phyloP scores from a whole-genome alignment of 495 filamentous ascomycete genomes.

The Rhizodiscina lignyota region DNA sequence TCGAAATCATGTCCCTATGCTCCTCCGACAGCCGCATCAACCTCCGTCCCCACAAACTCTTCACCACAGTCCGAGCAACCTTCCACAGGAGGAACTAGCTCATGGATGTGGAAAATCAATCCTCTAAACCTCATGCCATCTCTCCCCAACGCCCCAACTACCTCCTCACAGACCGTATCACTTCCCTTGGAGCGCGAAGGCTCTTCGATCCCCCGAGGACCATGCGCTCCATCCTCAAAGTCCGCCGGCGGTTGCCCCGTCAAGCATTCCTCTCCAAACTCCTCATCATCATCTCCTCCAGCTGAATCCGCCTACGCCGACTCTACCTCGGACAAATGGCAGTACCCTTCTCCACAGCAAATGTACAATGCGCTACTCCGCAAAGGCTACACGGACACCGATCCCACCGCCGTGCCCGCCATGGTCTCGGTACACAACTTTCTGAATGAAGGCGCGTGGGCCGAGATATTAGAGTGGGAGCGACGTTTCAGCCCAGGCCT shows the following conservation, averaged over 20 bases:
- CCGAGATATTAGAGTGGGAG: constrained; percentile 87
- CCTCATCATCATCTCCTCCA: too few relatives aligned
- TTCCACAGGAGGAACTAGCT: constrained; percentile 18
- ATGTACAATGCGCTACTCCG: constrained; percentile 98
- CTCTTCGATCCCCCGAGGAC: constrained; percentile 79
- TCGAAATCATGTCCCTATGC: constrained; percentile 30
- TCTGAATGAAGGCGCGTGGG: constrained; percentile 92
- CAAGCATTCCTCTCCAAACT: too few relatives aligned
- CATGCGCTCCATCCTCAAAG: too few relatives aligned
- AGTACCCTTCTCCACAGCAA: constrained; percentile 94
- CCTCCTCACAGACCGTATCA: constrained; percentile 49
- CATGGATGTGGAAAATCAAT: constrained; percentile 59
- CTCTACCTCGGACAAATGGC: constrained; percentile 57
- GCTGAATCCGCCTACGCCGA: too few relatives aligned
- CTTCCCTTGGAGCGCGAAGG: constrained; percentile 64
- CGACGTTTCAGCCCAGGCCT: constrained; percentile 60
- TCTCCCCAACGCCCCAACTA: constrained; percentile 55
- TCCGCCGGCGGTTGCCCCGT: too few relatives aligned
- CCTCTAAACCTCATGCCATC: constrained; percentile 96
- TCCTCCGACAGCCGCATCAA: constrained; percentile 25
- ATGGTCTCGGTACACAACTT: constrained; percentile 99
- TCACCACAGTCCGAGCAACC: constrained; percentile 8
- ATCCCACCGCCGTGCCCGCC: constrained; percentile 78
- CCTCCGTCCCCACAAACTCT: constrained; percentile 27
- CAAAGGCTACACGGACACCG: constrained; percentile 90